Evolutionary conservation across 2,329 filamentous ascomycete species (phyloP), one percentile per base, ranked within the genome.

Genomic region (Lecanoromycetidae sp.): DNA sequence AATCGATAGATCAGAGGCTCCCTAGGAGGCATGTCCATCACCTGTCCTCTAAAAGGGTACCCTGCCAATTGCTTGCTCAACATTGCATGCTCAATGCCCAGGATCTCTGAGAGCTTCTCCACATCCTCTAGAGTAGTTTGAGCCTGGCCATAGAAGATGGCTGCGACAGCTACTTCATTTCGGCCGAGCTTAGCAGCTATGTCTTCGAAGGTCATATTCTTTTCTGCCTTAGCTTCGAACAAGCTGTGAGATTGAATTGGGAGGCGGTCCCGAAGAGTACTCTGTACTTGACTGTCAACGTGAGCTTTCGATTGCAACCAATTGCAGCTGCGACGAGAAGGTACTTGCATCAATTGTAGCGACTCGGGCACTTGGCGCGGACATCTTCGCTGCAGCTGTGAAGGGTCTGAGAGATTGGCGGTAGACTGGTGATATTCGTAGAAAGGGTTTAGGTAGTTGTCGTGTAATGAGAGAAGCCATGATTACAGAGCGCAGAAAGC

Each of bases 1-100:
- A 95, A 64, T 2, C 90, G 74, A 65, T 96, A 96, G 60, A 95
- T 88, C 56, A 93, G 66, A 4, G 87, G 87, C 62, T 94, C 87
- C 50, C 77, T 80, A 0, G 85, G 85, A 1, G 85, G 86, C 84
- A 91, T 88, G 48, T 87, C 82, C 1, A 86, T 77, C 0, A 80
- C 76, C 44, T 79, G 73, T 27, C 88, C 88, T 3, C 88, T 77
- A 63, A 94, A 85, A 0, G 87, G 88, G 59, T 84, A 88, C 0
- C 79, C 82, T 27, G 71, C 70, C 53, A 91, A 71, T 57, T 85
- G 76, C 3, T 71, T 67, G 46, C 74, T 70, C 3, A 94, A 71
- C 2, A 60, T 58, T 10, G 67, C 68, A 39, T 72, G 65, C 4
- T 76, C 68, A 27, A 90, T 71, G 0, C 70, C 74, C 7, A 93